Conservation (phyloP, 2,329 filamentous ascomycete genomes). For the Botryosphaeria dothidea region DNA sequence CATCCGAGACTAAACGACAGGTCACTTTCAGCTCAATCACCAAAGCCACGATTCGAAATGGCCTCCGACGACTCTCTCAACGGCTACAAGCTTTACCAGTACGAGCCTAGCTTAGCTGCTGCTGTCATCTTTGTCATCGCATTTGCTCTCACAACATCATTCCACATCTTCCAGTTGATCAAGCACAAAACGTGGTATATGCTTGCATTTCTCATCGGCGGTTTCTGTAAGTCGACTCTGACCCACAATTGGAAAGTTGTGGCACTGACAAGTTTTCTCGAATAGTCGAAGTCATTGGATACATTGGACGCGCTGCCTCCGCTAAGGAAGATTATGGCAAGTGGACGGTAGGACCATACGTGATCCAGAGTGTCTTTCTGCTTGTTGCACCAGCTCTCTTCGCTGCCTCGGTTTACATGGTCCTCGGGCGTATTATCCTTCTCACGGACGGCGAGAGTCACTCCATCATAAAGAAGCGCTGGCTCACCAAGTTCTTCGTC, state of each 20-base stretch:
- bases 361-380: conserved; percentile 46
- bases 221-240: conserved; percentile 43
- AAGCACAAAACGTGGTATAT: conserved; percentile 51
- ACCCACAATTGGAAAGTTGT: not conserved
- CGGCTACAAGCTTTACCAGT: conserved; percentile 29
- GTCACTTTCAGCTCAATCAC: not conserved
- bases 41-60: not conserved
- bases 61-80: not conserved
- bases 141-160: conserved; percentile 30
- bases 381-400: conserved; percentile 51
- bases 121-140: conserved; percentile 33
- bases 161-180: conserved; percentile 43
- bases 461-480: conserved; percentile 36
- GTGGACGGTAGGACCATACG: conserved; percentile 40
- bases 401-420: conserved; percentile 50
- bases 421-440: conserved; percentile 42
- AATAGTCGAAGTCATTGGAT: conserved; percentile 54
- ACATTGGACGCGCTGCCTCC: conserved; percentile 42
- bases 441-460: conserved; percentile 35
- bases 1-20: not conserved
- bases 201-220: conserved; percentile 54
- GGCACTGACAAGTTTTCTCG: not conserved
- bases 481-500: conserved; percentile 46
- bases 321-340: conserved; percentile 31
- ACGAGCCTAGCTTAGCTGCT: conserved; percentile 30